Percentiles rank a stretch among this genome's conserved stretches.
These are phyloP conservation scores for Diplodia intermedia DNA, from an alignment of 2,329 filamentous ascomycete genomes.

Conservation along the genomic window DNA sequence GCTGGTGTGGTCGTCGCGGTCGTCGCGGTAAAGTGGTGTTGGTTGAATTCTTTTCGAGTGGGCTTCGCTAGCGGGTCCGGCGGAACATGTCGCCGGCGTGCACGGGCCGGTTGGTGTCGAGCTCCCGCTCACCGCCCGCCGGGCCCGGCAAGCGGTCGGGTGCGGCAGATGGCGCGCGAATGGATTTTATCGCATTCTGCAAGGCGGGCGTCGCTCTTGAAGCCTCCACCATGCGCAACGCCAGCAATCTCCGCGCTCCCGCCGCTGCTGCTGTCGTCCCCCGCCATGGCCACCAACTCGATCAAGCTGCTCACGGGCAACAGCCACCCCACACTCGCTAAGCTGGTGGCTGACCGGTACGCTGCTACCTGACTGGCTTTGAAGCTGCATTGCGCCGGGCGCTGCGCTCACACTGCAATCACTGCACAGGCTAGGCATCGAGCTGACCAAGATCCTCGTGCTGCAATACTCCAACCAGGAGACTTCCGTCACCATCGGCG, in stretches of 20 bases:
- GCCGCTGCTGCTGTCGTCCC: constrained; percentile 24
- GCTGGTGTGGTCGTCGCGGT: constrained; percentile 31
- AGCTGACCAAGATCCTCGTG: constrained; percentile 79
- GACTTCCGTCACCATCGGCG: constrained; percentile 90
- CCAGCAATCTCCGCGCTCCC: constrained; percentile 24
- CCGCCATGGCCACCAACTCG: constrained; percentile 71
- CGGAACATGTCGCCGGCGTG: constrained; percentile 16
- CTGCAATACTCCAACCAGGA: constrained; percentile 88
- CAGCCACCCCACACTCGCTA: constrained; percentile 75
- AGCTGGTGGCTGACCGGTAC: constrained; percentile 71
- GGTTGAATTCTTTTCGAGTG: constrained; percentile 29
- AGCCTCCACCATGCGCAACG: constrained; percentile 28
- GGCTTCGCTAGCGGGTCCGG: constrained; percentile 31
- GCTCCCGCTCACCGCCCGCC: constrained; percentile 16
- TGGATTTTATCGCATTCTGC: constrained; percentile 29
- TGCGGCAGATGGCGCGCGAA: constrained; percentile 20
- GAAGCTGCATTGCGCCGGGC: constrained; percentile 21
- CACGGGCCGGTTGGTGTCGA: background rate
- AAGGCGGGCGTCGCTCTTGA: constrained; percentile 15
- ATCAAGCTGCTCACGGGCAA: constrained; percentile 79
- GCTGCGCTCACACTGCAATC: constrained; percentile 36
- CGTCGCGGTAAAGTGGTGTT: constrained; percentile 26
- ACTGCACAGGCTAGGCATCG: constrained; percentile 70
- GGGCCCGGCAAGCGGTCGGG: constrained; percentile 9
- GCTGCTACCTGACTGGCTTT: constrained; percentile 23